phyloP scores from a whole-genome alignment of 805 yeast genomes.

The Ogataea neopini region DNA sequence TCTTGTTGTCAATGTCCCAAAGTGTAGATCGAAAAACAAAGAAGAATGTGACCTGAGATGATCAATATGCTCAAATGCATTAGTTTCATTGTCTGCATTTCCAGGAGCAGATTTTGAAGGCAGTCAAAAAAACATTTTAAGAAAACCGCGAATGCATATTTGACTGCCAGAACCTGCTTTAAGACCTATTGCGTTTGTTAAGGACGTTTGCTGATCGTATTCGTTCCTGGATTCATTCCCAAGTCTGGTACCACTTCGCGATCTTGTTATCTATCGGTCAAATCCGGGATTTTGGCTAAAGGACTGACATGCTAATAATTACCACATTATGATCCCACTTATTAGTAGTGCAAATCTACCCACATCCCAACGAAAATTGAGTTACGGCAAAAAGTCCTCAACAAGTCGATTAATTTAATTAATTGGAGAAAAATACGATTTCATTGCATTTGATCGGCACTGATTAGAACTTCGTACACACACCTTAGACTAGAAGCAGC shows the following conservation, averaged over 20 bases:
- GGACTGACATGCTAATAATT: no score
- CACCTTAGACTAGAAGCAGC: not conserved
- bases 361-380: no score
- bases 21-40: not conserved
- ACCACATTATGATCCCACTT: no score
- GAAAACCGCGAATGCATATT: not conserved
- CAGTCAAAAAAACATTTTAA: no score
- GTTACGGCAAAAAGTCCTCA: no score
- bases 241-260: not conserved
- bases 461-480: not conserved
- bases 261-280: not conserved
- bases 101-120: no score
- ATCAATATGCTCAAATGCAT: not conserved
- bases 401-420: no score
- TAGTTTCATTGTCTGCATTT: not conserved
- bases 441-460: no score
- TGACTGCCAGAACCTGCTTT: not conserved
- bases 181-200: not conserved
- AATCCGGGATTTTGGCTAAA: no score
- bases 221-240: slow-evolving; percentile 1
- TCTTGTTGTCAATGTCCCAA: no score
- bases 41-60: not conserved
- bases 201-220: not conserved
- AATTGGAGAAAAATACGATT: no score
- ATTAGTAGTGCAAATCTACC: no score